Percentiles rank a stretch among this genome's conserved stretches.
Conservation (phyloP, 176 grass and related monocot genomes). For the Microstegium vimineum region DNA sequence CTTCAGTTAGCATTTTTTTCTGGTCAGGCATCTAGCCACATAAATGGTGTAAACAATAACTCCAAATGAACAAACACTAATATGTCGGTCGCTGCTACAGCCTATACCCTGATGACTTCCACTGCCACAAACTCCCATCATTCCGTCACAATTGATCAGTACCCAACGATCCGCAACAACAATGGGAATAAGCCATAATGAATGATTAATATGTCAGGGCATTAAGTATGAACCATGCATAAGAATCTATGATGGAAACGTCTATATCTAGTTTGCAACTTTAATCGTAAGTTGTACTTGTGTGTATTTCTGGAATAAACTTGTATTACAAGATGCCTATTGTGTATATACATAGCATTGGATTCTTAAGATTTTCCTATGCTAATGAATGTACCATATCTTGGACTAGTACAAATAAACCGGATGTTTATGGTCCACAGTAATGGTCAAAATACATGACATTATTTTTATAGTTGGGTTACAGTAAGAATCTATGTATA, state of each 20-base stretch:
- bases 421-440: background rate
- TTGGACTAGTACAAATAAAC: background rate
- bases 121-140: conserved; percentile 40
- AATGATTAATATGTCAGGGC: background rate
- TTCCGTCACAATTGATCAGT: conserved; percentile 27
- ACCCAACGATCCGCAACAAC: background rate
- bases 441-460: too few species aligned
- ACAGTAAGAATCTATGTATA: too few species aligned
- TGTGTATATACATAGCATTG: background rate
- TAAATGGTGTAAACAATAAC: background rate
- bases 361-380: background rate
- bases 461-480: too few species aligned
- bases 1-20: too few species aligned
- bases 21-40: background rate
- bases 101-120: background rate
- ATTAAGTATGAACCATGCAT: background rate
- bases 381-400: background rate
- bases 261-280: background rate
- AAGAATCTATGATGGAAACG: background rate
- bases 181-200: conserved; percentile 19
- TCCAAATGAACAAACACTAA: conserved; percentile 1
- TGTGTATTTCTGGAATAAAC: background rate
- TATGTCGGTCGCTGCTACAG: background rate
- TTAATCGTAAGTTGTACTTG: too few species aligned
- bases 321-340: background rate